Conservation (phyloP, 441 rosid species). For the Raphanus hybrid region DNA sequence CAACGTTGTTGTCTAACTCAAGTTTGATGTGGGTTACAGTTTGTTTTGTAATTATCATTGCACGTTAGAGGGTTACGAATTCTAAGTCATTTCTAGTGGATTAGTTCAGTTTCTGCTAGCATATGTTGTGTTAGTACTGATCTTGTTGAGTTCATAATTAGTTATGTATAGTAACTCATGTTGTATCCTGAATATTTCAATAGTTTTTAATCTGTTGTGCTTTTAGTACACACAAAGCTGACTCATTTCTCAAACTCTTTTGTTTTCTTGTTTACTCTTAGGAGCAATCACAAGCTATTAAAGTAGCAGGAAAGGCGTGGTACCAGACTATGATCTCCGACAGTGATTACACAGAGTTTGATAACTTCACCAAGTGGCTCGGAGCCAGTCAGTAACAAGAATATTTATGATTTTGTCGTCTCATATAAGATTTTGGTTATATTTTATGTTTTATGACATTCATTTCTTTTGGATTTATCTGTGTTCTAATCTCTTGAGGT, state of each 20-base stretch:
- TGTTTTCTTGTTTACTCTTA: slow-evolving; percentile 25
- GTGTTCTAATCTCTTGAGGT: neutral
- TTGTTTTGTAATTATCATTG: too few relatives aligned
- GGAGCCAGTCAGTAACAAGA: neutral
- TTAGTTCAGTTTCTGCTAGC: neutral
- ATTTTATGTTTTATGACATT: neutral
- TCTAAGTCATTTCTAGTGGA: neutral
- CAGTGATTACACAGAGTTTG: slow-evolving; percentile 3
- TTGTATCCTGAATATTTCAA: neutral
- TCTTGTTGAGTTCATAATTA: neutral
- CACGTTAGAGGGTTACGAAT: too few relatives aligned
- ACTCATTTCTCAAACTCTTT: neutral
- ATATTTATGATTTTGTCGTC: neutral
- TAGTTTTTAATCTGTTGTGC: neutral
- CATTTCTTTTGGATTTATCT: neutral
- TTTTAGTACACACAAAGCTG: neutral
- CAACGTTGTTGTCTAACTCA: neutral
- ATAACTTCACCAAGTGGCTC: slow-evolving; percentile 6
- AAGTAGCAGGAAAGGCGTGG: neutral
- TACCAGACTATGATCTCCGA: slow-evolving; percentile 8
- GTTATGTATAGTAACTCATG: neutral
- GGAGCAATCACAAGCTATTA: neutral
- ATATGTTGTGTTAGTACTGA: too few relatives aligned
- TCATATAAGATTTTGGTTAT: neutral
- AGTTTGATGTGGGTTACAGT: too few relatives aligned